Evolutionary conservation across 106 monocot species (phyloP), one percentile per base, ranked within the genome.

Genomic region (Phalaenopsis aphrodite): DNA sequence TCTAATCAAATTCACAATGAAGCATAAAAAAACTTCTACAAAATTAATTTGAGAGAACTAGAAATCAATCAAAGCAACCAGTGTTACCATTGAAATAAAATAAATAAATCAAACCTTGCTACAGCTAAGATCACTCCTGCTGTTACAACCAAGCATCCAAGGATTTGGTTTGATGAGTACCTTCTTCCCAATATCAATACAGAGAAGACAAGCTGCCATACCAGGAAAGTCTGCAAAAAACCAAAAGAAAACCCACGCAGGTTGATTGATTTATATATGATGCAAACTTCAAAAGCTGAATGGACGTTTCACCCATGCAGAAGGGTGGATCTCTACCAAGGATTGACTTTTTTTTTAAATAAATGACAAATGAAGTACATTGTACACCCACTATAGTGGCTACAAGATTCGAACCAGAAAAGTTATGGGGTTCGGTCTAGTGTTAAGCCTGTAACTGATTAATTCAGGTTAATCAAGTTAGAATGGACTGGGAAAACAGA

Each of bases 121-220:
- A 99, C 88, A 79, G 95, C 99, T 79, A 93, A 77, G 74, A 94
- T 81, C 14, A 99, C 92, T 66, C 95, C 95, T 75, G 81, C 83
- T 81, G 83, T 85, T 68, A 99, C 95, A 75, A 95, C 86, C 9
- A 91, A 87, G 87, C 95, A 99, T 41, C 95, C 99, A 84, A 93
- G 67, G 2, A 95, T 85, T 86, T 99, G 88, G 45, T 82, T 88
- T 55, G 80, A 77, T 55, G 89, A 91, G 56, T 95, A 99, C 79
- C 79, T 95, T 78, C 91, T 89, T 88, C 83, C 81, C 76, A 99
- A 90, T 79, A 99, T 87, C 42, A 99, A 65, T 49, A 85, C 77
- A 79, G 95, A 99, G 67, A 99, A 89, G 46, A 93, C 71, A 84
- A 99, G 94, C 86, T 99, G 99, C 99, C 99, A 99, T 71, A 99